Conservation (phyloP, 345 rosid genomes). For the Gossypium sturtianum region DNA sequence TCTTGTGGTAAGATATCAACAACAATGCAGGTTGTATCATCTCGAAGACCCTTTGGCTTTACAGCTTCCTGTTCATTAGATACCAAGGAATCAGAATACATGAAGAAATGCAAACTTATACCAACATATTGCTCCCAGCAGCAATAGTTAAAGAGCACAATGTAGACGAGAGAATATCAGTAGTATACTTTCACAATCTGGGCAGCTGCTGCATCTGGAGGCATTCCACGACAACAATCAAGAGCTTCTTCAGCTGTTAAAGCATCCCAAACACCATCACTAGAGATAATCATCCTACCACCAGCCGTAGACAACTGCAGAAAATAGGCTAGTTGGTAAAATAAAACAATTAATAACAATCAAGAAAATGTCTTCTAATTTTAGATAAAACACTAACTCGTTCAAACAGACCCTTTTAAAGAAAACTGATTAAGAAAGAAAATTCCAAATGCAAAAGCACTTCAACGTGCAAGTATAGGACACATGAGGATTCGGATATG, state of each 20-base stretch:
- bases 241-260: constrained; percentile 72
- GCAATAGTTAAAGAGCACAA: neutral
- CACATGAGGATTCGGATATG: neutral
- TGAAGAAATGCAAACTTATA: neutral
- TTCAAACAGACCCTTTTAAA: neutral
- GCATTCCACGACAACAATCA: constrained; percentile 90
- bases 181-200: constrained; percentile 73
- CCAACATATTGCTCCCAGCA: constrained; percentile 6
- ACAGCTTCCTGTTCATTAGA: constrained; percentile 72
- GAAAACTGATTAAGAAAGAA: neutral
- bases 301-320: constrained; percentile 86
- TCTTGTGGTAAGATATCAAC: constrained; percentile 78
- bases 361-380: neutral
- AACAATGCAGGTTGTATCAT: constrained; percentile 98
- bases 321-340: constrained; percentile 13
- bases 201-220: constrained; percentile 84
- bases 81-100: neutral
- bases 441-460: neutral
- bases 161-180: neutral
- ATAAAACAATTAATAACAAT: neutral
- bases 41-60: constrained; percentile 78
- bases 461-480: neutral
- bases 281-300: constrained; percentile 85
- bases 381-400: neutral
- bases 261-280: constrained; percentile 99